A percentile compares a stretch with the other conserved stretches of the same genome.
Evolutionary conservation across 208 protist species (phyloP).

Genomic region (Vickermania spadyakhi): DNA sequence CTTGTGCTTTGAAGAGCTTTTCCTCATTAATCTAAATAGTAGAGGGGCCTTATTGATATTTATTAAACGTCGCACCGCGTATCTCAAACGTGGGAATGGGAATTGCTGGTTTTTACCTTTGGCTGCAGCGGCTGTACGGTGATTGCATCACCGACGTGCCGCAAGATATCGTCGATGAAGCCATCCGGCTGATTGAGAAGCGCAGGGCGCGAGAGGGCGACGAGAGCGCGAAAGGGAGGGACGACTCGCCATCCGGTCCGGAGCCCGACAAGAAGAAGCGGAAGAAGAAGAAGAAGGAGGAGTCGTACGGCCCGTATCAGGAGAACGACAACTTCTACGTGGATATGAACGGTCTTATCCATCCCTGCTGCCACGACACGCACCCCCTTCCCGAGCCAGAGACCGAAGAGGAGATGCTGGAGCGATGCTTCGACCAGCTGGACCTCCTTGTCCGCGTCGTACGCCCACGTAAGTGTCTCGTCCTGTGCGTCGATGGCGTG

Average conservation of each 20-base stretch:
- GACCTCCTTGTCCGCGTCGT: constrained; percentile 97
- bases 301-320: neutral
- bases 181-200: neutral
- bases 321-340: constrained; percentile 98
- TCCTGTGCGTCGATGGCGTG: constrained; percentile 97
- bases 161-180: constrained; percentile 47
- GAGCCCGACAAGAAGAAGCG: constrained; percentile 12
- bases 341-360: constrained; percentile 99
- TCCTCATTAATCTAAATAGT: no score
- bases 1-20: no score
- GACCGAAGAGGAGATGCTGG: constrained; percentile 89
- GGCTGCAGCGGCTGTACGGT: constrained; percentile 77
- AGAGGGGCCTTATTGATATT: no score
- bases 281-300: neutral
- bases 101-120: constrained; percentile 87
- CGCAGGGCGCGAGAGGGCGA: constrained; percentile 8
- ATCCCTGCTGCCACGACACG: constrained; percentile 98
- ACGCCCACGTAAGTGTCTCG: constrained; percentile 96
- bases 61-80: no score
- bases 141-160: constrained; percentile 81
- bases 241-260: constrained; percentile 1
- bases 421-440: constrained; percentile 95
- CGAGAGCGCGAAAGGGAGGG: constrained; percentile 7
- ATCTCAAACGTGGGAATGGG: no score
- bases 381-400: constrained; percentile 66